Evolutionary conservation across 108 stramenopile genomes (phyloP).

Genomic region (Mediolabrus comicus): DNA sequence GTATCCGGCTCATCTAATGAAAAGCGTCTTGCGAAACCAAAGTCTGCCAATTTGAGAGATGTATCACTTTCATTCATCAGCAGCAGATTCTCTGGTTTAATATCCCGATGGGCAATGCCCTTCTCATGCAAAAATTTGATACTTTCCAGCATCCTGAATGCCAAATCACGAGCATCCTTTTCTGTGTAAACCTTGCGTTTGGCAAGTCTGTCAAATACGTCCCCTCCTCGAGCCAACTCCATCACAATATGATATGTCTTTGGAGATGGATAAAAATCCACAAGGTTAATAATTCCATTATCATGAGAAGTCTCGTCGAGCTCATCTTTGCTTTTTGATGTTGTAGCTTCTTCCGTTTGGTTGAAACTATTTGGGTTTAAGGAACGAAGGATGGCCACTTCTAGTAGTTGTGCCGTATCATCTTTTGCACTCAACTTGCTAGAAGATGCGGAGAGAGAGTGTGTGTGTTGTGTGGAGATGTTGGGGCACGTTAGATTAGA

Average conservation of each 20-base stretch:
- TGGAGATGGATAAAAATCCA: constrained; percentile 83
- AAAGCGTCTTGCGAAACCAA: constrained; percentile 91
- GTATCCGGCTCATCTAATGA: constrained; percentile 46
- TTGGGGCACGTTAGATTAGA: neutral
- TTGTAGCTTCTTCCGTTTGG: neutral
- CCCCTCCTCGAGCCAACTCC: constrained; percentile 48
- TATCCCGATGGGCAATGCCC: constrained; percentile 89
- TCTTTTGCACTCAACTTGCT: constrained; percentile 48
- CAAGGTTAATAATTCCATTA: constrained; percentile 64
- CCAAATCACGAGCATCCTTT: constrained; percentile 11
- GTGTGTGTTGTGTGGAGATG: constrained; percentile 2
- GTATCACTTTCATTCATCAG: constrained; percentile 67
- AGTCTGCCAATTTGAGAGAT: constrained; percentile 90
- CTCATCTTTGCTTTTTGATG: neutral
- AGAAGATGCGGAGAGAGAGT: no score
- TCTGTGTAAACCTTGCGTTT: constrained; percentile 28
- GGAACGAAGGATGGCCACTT: constrained; percentile 59
- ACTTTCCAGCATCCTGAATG: constrained; percentile 41
- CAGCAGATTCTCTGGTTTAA: constrained; percentile 93
- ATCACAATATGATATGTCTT: constrained; percentile 74
- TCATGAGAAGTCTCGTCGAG: constrained; percentile 31
- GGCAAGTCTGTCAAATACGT: constrained; percentile 37
- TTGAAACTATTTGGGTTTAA: constrained; percentile 19
- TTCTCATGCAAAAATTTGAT: constrained; percentile 69
- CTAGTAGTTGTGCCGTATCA: constrained; percentile 58